Percentiles rank a stretch among this genome's conserved stretches.
Evolutionary conservation across 768 basidiomycete genomes (phyloP).

Genomic region (Podaxis sp.): DNA sequence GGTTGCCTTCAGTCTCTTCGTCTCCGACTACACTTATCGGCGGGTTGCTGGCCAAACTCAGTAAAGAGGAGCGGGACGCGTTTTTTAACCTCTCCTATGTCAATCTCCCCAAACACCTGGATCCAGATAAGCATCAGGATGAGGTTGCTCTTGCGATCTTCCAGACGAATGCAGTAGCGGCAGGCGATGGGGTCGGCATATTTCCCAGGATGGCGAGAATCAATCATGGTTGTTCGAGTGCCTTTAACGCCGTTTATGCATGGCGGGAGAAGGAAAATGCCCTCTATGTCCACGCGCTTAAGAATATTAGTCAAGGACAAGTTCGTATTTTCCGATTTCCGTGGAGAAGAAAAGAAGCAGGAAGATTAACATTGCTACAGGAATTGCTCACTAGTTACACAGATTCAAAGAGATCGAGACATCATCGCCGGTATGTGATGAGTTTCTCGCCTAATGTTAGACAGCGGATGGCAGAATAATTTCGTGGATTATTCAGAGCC

Average conservation of each 20-base stretch:
- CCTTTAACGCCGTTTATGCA: slow-evolving; percentile 65
- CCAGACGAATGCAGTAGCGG: slow-evolving; percentile 62
- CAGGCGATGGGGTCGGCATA: slow-evolving; percentile 53
- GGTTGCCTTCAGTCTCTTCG: slow-evolving; percentile 31
- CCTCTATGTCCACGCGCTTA: slow-evolving; percentile 59
- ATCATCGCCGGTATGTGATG: slow-evolving; percentile 46
- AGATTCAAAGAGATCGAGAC: slow-evolving; percentile 51
- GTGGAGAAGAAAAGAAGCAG: slow-evolving; percentile 2
- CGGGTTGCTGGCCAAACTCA: slow-evolving; percentile 31
- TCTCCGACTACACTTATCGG: slow-evolving; percentile 47
- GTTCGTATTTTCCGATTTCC: slow-evolving; percentile 26
- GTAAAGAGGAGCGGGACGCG: slow-evolving; percentile 31
- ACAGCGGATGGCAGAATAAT: slow-evolving; percentile 1
- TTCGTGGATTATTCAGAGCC: slow-evolving; percentile 32
- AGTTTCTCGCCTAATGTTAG: slow-evolving; percentile 1
- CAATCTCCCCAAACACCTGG: slow-evolving; percentile 41
- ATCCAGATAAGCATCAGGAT: slow-evolving; percentile 34
- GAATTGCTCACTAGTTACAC: slow-evolving; percentile 65
- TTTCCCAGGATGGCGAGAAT: slow-evolving; percentile 66
- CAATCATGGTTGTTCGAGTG: slow-evolving; percentile 67
- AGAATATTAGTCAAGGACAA: slow-evolving; percentile 48
- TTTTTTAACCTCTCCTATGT: slow-evolving; percentile 60
- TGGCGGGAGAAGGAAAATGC: slow-evolving; percentile 50
- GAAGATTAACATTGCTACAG: slow-evolving; percentile 25
- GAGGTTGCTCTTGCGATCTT: slow-evolving; percentile 63